Evolutionary conservation across 768 basidiomycete species (phyloP).

Genomic region (Boletus vinaceobasis): DNA sequence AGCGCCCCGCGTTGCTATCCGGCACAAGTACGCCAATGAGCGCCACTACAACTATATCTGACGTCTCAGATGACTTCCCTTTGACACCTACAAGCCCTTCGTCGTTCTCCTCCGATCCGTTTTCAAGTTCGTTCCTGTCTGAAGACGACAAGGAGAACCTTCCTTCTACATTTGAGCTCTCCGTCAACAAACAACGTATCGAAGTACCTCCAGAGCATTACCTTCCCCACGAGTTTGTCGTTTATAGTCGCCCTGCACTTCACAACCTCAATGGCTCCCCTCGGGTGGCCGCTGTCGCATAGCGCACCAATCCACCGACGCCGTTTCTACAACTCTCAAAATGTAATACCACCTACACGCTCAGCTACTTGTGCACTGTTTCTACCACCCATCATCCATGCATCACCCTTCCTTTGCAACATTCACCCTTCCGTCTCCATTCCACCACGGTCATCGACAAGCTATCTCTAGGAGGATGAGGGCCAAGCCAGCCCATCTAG

Average conservation of each 20-base stretch:
- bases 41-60: conserved; percentile 67
- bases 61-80: conserved; percentile 81
- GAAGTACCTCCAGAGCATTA: conserved; percentile 72
- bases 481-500: conserved; percentile 12
- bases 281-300: conserved; percentile 52
- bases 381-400: conserved; percentile 64
- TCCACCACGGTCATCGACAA: conserved; percentile 48
- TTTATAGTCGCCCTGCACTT: conserved; percentile 73
- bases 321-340: conserved; percentile 59
- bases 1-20: conserved; percentile 38
- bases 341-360: conserved; percentile 72
- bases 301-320: conserved; percentile 40
- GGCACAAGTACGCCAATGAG: conserved; percentile 72
- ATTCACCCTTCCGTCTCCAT: conserved; percentile 41
- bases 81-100: conserved; percentile 74
- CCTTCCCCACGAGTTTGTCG: conserved; percentile 77
- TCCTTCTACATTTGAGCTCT: conserved; percentile 65
- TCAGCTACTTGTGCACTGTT: conserved; percentile 60
- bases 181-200: conserved; percentile 65
- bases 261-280: conserved; percentile 74
- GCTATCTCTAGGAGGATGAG: conserved; percentile 37
- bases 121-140: conserved; percentile 58
- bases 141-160: conserved; percentile 84
- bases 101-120: conserved; percentile 37
- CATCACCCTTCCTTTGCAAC: conserved; percentile 68